These are phyloP conservation scores for Nicotiana undulata DNA, from an alignment of 257 asterid genomes.

Conservation along the genomic window DNA sequence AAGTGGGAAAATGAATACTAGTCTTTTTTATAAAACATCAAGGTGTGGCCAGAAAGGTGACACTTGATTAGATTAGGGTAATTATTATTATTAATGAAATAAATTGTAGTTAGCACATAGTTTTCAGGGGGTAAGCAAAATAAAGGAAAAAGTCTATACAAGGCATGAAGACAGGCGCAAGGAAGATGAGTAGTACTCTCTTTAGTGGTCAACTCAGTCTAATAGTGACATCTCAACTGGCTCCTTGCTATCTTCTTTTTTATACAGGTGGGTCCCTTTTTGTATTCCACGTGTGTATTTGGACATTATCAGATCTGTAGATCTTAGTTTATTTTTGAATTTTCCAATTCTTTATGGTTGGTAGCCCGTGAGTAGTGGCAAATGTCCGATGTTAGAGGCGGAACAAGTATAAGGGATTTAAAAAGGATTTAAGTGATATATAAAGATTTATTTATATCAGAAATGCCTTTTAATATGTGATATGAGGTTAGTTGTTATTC, in stretches of 20 bases:
- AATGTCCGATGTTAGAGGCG: background rate
- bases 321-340: background rate
- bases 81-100: background rate
- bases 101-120: conserved; percentile 4
- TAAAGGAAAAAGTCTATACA: background rate
- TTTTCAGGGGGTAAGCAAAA: background rate
- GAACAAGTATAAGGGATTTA: too few relatives aligned
- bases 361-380: background rate
- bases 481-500: too few relatives aligned
- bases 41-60: background rate
- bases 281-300: background rate
- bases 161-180: background rate
- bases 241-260: background rate
- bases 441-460: too few relatives aligned
- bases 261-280: background rate
- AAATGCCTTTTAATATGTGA: too few relatives aligned
- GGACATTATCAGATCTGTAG: background rate
- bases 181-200: background rate
- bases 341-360: background rate
- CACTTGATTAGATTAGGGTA: background rate
- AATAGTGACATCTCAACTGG: background rate
- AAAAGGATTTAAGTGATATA: too few relatives aligned
- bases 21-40: background rate
- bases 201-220: background rate
- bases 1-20: background rate